Base-by-base conservation (phyloP, 2,329 filamentous ascomycete genomes). In the Sclerotinia borealis region DNA sequence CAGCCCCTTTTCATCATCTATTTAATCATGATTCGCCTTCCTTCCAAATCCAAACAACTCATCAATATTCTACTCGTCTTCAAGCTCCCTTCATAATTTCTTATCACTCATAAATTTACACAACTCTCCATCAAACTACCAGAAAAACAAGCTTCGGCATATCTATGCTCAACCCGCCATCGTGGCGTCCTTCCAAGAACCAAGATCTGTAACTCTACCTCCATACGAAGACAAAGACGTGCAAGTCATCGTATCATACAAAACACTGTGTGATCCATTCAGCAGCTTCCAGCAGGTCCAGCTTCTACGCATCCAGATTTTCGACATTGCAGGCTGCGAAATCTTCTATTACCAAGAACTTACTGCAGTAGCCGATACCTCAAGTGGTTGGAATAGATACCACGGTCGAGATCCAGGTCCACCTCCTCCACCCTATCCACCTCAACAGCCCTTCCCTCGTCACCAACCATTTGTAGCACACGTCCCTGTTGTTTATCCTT, bases 361-460 rank as follows among this genome's bases (percentile, higher is more conserved):
- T 3, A 59, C 29, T 5, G 69, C 67, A 25, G n/a, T 66, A 8
- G 49, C 61, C 8, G 41, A 64, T 22, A 39, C 61, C 37, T 31
- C 54, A 7, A 54, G 55, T 39, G 69, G 69, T 31, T 70, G 65
- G 58, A 71, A 68, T 47, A 39, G 58, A 27, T 29, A 61, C 17
- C 63, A 69, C 64, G 70, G 70, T 36, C 56, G 52, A 49, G 66
- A 71, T 58, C 45, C 48, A 17, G 69, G 70, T 2, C 66, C 69
- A 27, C 49, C 65, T 15, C 68, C 67, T 55, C 68, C 70, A 5
- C 56, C 55, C 19, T 37, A 39, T 27, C 39, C 62, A 31, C 45
- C 43, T 31, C 27, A 25, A 4, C 54, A 63, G 22, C 13, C 34
- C 4, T 22, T 37, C 13, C 37, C 15, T 47, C 37, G 34, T 22